Base-by-base conservation (phyloP, 176 grass and related monocot genomes). In the Carex pumila region DNA sequence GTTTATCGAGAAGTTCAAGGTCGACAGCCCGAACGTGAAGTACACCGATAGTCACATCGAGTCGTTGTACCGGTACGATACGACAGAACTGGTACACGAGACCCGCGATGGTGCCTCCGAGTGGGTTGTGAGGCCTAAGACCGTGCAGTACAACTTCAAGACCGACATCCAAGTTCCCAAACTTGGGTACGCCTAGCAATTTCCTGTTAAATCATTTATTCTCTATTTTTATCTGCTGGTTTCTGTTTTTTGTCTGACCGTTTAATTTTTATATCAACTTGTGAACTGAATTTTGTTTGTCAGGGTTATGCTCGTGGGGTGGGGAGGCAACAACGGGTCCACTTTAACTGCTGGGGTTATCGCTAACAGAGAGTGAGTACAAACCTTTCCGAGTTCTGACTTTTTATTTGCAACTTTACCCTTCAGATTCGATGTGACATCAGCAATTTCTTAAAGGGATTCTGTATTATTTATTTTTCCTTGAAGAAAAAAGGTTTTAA, bases 1-100 rank as follows among this genome's bases (percentile, higher is more conserved):
- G 95, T 98, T 98, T 79, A 91, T 98, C 65, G 91, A 98, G 86
- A 98, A 87, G 75, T 98, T 98, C 86, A 90, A 92, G 84, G 95
- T 98, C 43, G 92, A 98, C 81, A 98, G 95, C 90, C 90, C 95
- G 18, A 32, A 91, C 84, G 92, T 98, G 7, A 80, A 84, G 86
- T 94, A 98, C 32, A 90, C 90, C 54, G 88, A 90, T 30, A 75
- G 76, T 43, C 89, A 91, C 87, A 94, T 98, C 89, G 89, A 98
- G 78, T 91, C 95, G 60, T 87, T 88, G 67, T 98, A 98, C 92
- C 86, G 84, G 67, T 98, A 98, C 91, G 87, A 94, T 66, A 98
- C 95, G 12, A 98, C 95, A 12, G 92, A 98, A 84, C 84, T 98
- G 82, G 95, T 94, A 41, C 92, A 98, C 87, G 95, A 94, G 87